Base-by-base conservation (phyloP, 2,329 filamentous ascomycete genomes). In the Xylaria sp. region DNA sequence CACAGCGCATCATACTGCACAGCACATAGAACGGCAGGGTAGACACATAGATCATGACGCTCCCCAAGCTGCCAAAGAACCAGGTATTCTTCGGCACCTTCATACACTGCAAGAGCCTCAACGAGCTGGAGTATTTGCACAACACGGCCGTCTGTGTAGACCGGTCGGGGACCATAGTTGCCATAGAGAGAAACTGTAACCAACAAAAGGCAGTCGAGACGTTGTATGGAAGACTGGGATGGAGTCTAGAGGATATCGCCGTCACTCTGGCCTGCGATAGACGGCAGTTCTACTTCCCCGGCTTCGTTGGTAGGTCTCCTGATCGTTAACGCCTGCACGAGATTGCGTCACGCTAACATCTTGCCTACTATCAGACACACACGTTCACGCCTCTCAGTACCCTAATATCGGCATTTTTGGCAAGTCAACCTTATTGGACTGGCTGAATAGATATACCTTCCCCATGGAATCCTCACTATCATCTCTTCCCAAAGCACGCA, bases 361-460 rank as follows among this genome's bases (percentile, higher is more conserved):
- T 23, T 23, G 29, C 5, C 12, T 44, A n/a, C 40, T 3, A 44
- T n/a, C 70, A 95, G 95, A 99, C 80, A 97, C 96, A 0, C 96
- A 99, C 79, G 92, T 97, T 66, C 96, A 99, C 79, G 96, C 96
- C 9, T 88, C 94, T 0, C 96, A 99, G 82, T 98, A 97, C 76
- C 94, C 95, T 66, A 99, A 99, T 77, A 89, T 90, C 1, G 96
- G 96, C 68, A 91, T 99, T 71, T 98, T 98, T 78, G 96, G 96
- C 76, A 96, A 94, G 73, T 91, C 93, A 0, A 98, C 95, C 0
- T 90, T 99, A 37, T 87, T 99, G 16, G 92, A 96, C 81, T 99
- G 96, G 96, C 85, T 99, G 5, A 88, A 94, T 75, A 96, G 86
- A 18, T 98, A 99, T 83, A 99, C 96, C 0, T 99, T 98, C 78